phyloP scores from a whole-genome alignment of 83 land plant species.

The Larix sibirica region DNA sequence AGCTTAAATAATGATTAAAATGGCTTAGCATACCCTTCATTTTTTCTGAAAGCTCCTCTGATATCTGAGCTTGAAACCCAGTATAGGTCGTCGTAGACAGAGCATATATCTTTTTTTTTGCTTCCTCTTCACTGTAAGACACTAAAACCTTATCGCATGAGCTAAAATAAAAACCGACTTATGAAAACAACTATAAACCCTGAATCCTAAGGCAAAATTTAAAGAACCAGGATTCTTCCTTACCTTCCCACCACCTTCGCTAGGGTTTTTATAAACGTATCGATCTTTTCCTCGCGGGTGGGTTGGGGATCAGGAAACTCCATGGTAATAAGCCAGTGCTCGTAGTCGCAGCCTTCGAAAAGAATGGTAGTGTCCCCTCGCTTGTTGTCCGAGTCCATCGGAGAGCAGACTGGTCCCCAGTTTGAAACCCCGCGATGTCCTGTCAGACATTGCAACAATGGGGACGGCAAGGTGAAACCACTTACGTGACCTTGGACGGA shows the following conservation, averaged over 20 bases:
- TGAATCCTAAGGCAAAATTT: no score
- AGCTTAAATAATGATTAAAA: no score
- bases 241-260: neutral
- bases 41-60: slow-evolving; percentile 32
- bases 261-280: slow-evolving; percentile 42
- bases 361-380: slow-evolving; percentile 3
- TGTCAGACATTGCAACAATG: no score
- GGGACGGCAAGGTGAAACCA: no score
- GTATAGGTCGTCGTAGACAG: slow-evolving; percentile 41
- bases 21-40: neutral
- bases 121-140: slow-evolving; percentile 30
- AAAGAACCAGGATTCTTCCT: neutral
- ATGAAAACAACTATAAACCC: no score
- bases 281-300: slow-evolving; percentile 52
- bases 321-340: slow-evolving; percentile 63
- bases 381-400: no score
- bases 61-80: slow-evolving; percentile 39
- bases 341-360: slow-evolving; percentile 55
- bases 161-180: no score
- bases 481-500: no score
- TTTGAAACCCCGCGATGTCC: no score
- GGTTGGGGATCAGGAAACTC: slow-evolving; percentile 50
- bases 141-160: no score
- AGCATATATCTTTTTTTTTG: slow-evolving; percentile 43
- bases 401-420: no score